phyloP scores from a whole-genome alignment of 139 green algal species.

The Choricystis sp. region DNA sequence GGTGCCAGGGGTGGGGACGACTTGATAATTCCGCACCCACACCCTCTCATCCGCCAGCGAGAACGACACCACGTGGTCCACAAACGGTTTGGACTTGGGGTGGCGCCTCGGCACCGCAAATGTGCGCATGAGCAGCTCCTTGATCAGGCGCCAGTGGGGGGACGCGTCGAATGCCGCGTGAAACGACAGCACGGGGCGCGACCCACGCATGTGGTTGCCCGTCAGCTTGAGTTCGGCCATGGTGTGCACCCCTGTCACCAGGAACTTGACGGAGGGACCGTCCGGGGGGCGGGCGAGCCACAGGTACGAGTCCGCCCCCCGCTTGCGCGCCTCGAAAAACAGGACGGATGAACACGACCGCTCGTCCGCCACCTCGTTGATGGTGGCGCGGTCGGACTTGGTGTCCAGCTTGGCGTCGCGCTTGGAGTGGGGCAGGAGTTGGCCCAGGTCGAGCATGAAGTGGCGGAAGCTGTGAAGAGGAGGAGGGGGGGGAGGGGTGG shows the following conservation, averaged over 20 bases:
- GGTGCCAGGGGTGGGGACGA: slow-evolving; percentile 8
- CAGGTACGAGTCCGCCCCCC: slow-evolving; percentile 91
- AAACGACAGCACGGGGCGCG: slow-evolving; percentile 63
- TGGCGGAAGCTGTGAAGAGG: slow-evolving; percentile 62
- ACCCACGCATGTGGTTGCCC: slow-evolving; percentile 94
- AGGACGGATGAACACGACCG: slow-evolving; percentile 75
- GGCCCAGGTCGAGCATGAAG: slow-evolving; percentile 78
- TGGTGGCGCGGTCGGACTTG: slow-evolving; percentile 65
- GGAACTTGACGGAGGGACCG: slow-evolving; percentile 91
- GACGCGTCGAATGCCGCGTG: slow-evolving; percentile 64
- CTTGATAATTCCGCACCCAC: slow-evolving; percentile 98
- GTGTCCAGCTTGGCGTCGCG: slow-evolving; percentile 93
- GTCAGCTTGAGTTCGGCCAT: slow-evolving; percentile 95
- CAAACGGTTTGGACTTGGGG: slow-evolving; percentile 91
- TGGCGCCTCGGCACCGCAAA: slow-evolving; percentile 78
- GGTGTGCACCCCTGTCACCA: slow-evolving; percentile 87
- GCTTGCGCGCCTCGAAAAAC: slow-evolving; percentile 94
- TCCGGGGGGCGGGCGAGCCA: slow-evolving; percentile 82
- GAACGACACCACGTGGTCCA: slow-evolving; percentile 91
- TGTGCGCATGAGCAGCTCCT: slow-evolving; percentile 74
- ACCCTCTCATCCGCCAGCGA: slow-evolving; percentile 63
- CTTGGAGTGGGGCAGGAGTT: slow-evolving; percentile 87
- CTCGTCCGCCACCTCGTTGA: slow-evolving; percentile 93
- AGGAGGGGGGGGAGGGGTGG: neutral
- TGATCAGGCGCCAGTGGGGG: slow-evolving; percentile 79